phyloP scores from a whole-genome alignment of 2,329 filamentous ascomycete species.

The Paramyrothecium sp. region DNA sequence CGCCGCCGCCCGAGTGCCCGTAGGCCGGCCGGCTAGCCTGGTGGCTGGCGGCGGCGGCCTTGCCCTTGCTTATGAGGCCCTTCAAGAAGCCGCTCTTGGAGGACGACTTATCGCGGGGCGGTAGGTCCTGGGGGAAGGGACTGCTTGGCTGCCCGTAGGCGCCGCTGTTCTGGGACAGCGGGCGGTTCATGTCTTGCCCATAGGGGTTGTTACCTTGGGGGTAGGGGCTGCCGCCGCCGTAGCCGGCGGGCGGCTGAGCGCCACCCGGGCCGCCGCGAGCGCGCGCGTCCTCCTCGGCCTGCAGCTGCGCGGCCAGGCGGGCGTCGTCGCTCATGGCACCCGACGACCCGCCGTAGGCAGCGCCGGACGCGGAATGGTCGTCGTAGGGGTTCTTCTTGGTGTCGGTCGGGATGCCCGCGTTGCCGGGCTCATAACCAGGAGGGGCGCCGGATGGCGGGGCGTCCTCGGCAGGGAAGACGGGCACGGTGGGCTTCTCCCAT shows the following conservation, averaged over 20 bases:
- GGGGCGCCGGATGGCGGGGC: constrained; percentile 58
- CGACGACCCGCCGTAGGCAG: constrained; percentile 30
- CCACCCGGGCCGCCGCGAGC: constrained; percentile 31
- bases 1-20: constrained; percentile 1
- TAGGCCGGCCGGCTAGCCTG: constrained; percentile 12
- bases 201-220: constrained; percentile 17
- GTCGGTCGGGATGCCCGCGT: constrained; percentile 39
- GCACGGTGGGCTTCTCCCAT: constrained; percentile 80
- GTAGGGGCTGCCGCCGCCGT: constrained; percentile 26
- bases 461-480: constrained; percentile 52
- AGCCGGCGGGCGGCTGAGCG: constrained; percentile 30
- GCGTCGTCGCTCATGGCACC: constrained; percentile 63
- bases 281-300: constrained; percentile 78
- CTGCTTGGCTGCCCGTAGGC: not conserved
- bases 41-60: constrained; percentile 25
- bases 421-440: constrained; percentile 60
- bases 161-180: not conserved
- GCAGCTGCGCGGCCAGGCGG: constrained; percentile 70
- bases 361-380: constrained; percentile 28
- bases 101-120: constrained; percentile 37
- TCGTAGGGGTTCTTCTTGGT: constrained; percentile 73
- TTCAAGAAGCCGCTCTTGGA: constrained; percentile 46
- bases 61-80: constrained; percentile 51
- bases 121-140: constrained; percentile 37
- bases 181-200: not conserved